Percentiles rank a stretch among this genome's conserved stretches.
Conservation (phyloP, 371 early-diverging fungal genomes). For the Sporodiniella umbellata region DNA sequence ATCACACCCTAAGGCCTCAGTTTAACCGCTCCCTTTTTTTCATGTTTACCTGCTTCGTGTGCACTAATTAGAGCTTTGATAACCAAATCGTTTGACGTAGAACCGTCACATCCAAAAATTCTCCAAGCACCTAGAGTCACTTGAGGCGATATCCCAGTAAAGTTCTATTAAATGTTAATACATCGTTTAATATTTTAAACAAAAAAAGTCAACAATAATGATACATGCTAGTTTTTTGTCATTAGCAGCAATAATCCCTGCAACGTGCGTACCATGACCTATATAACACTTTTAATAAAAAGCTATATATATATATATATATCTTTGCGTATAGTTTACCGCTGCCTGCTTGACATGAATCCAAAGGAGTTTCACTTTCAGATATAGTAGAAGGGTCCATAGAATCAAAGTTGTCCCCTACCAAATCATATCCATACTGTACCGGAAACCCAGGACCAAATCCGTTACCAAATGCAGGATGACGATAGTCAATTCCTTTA, state of each 20-base stretch:
- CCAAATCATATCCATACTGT: conserved; percentile 57
- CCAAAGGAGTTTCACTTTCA: conserved; percentile 14
- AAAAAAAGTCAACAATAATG: too few species aligned
- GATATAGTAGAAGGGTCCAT: conserved; percentile 6
- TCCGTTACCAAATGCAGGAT: conserved; percentile 68
- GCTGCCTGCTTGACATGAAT: conserved; percentile 18
- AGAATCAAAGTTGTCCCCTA: conserved; percentile 33
- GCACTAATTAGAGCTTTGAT: conserved; percentile 63
- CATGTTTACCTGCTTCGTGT: conserved; percentile 32
- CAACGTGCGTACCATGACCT: conserved; percentile 63
- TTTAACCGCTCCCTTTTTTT: conserved; percentile 40
- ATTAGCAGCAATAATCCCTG: conserved; percentile 63
- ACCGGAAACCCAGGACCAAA: conserved; percentile 62
- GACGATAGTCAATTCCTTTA: conserved; percentile 62
- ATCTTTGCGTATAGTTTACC: conserved; percentile 6
- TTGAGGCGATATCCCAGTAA: conserved; percentile 62
- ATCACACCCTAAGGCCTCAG: conserved; percentile 37
- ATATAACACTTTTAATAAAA: too few species aligned
- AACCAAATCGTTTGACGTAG: conserved; percentile 53
- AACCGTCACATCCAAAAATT: conserved; percentile 62
- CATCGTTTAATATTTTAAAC: too few species aligned
- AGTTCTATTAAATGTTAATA: conserved; percentile 37
- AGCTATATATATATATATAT: neutral
- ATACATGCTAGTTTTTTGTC: conserved; percentile 13
- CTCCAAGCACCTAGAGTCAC: conserved; percentile 53